Base-by-base conservation (phyloP, 164 flowering plant genomes). In the Paratinospora sagittata region DNA sequence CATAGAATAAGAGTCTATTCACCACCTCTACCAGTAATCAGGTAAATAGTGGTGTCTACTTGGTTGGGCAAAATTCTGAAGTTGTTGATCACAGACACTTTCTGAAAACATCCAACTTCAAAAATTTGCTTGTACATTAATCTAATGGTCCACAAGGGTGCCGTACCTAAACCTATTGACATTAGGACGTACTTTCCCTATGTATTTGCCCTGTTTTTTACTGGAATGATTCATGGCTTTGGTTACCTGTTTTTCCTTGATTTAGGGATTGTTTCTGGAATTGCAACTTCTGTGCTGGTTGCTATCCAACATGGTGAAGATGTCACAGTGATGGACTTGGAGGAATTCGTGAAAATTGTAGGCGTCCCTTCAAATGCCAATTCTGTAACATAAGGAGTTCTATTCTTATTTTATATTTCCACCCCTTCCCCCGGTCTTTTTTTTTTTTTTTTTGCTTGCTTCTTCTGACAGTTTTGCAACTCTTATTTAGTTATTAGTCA, bases 251-350 rank as follows among this genome's bases (percentile, higher is more conserved):
- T 52, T 8, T 10, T 33, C n/a, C 12, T n/a, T 39, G 3, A 52
- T 74, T 37, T 45, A 77, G 79, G 79, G 21, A 77, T 77, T 69
- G 67, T 77, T 33, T 68, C 73, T 34, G 79, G 79, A 6, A 58
- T 77, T 64, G 79, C 76, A 30, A 73, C 73, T 8, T 64, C 73
- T 3, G 76, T 77, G 41, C 64, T 77, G 60, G 76, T 77, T 30
- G 79, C 70, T 27, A 58, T 77, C 66, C 73, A 77, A 69, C 70
- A 65, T 30, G 76, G 76, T 37, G 76, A 69, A 65, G 52, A 52
- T 49, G 67, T 73, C 61, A 70, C 65, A 1, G 79, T 77, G 24
- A 36, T 77, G 65, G 61, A 72, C 33, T 69, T 77, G 70, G 73
- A 71, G 43, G 79, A 77, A 14, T 77, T 37, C 39, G 76, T 58